A percentile compares a stretch with the other conserved stretches of the same genome.
Conservation (phyloP, 2,329 filamentous ascomycete genomes). For the Xylaria sp. region DNA sequence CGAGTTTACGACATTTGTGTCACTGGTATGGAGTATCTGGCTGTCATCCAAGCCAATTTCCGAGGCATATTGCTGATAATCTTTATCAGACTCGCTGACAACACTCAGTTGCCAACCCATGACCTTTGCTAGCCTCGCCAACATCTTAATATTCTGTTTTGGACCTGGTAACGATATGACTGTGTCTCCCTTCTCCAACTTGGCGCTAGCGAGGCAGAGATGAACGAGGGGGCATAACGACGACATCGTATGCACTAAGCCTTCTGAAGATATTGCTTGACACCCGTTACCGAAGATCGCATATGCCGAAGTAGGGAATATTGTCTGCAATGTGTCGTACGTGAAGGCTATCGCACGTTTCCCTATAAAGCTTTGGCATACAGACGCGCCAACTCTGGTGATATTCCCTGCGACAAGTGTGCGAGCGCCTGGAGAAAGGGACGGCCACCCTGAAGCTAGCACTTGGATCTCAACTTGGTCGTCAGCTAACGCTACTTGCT, state of each 20-base stretch:
- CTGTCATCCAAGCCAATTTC: constrained; percentile 5
- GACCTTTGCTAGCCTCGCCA: constrained; percentile 9
- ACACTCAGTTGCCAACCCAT: constrained; percentile 27
- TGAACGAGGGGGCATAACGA: constrained; percentile 25
- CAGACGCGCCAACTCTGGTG: constrained; percentile 3
- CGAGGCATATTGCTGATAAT: constrained; percentile 8
- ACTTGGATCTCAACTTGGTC: constrained; percentile 27
- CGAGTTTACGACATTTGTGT: constrained; percentile 4
- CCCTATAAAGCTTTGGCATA: neutral
- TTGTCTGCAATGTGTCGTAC: constrained; percentile 22
- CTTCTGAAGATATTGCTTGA: neutral
- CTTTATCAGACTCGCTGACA: neutral
- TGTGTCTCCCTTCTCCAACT: constrained; percentile 27
- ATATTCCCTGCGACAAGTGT: constrained; percentile 19
- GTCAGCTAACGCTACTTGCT: constrained; percentile 1
- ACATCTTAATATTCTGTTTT: constrained; percentile 13
- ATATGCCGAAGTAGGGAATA: constrained; percentile 26
- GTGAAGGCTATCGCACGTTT: constrained; percentile 23
- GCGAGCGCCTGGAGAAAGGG: constrained; percentile 15
- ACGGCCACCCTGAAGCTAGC: constrained; percentile 26
- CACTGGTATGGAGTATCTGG: constrained; percentile 2
- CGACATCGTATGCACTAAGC: constrained; percentile 11
- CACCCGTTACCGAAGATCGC: constrained; percentile 11
- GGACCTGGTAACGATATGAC: constrained; percentile 27
- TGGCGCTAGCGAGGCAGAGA: constrained; percentile 19